phyloP scores from a whole-genome alignment of 495 filamentous ascomycete species.

The Apodospora peruviana region DNA sequence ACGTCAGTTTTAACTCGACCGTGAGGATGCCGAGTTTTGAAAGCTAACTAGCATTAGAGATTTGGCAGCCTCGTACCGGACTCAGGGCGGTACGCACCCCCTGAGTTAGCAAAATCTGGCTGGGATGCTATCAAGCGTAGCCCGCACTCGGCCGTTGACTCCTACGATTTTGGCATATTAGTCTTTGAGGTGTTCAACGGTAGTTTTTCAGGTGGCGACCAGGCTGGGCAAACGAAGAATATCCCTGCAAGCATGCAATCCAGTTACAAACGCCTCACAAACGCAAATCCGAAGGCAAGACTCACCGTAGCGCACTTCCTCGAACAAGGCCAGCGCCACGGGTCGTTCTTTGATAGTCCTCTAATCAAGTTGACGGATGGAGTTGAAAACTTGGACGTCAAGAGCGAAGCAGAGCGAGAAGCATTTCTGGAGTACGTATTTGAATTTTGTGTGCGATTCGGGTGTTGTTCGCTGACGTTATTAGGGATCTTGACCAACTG shows the following conservation, averaged over 20 bases:
- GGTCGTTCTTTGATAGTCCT: constrained; percentile 87
- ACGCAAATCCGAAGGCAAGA: constrained; percentile 82
- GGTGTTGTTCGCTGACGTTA: constrained; percentile 14
- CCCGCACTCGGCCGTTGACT: constrained; percentile 75
- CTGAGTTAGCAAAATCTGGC: constrained; percentile 77
- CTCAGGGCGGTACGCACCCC: constrained; percentile 71
- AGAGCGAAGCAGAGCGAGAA: constrained; percentile 76
- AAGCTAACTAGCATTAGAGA: constrained; percentile 45
- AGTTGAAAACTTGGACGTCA: constrained; percentile 85
- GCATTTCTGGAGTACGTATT: constrained; percentile 70
- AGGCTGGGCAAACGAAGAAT: constrained; percentile 76
- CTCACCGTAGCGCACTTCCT: constrained; percentile 81
- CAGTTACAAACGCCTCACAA: constrained; percentile 80
- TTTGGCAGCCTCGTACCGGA: constrained; percentile 85
- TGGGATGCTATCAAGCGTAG: constrained; percentile 86
- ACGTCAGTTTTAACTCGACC: constrained; percentile 44
- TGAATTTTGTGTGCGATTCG: constrained; percentile 3
- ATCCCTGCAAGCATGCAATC: constrained; percentile 83
- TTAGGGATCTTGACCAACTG: constrained; percentile 75
- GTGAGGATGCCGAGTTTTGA: no score
- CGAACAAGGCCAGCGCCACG: constrained; percentile 76
- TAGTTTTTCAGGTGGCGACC: constrained; percentile 61
- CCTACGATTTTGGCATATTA: constrained; percentile 78
- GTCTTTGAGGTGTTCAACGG: constrained; percentile 93
- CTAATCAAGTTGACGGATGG: constrained; percentile 87